These are phyloP conservation scores for Sonneratia alba DNA, from an alignment of 345 rosid genomes.

Conservation along the genomic window DNA sequence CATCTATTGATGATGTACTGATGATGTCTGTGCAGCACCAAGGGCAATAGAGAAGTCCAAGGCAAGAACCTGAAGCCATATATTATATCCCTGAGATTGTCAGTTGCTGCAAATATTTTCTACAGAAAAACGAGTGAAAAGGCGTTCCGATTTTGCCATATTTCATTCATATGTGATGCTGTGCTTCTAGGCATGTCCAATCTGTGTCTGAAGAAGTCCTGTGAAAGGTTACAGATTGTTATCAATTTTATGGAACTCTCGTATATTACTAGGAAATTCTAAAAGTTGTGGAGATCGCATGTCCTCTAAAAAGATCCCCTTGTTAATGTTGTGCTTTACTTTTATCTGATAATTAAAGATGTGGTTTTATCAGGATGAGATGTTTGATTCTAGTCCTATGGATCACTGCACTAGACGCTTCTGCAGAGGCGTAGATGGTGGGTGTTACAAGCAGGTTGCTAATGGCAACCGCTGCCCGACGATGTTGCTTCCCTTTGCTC, in stretches of 20 bases:
- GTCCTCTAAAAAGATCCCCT: not conserved
- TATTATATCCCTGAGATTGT: not conserved
- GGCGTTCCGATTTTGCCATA: not conserved
- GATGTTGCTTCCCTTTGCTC: no score
- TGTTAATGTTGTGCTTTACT: not conserved
- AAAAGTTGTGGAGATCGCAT: not conserved
- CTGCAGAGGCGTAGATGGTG: not conserved
- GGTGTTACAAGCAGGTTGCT: not conserved
- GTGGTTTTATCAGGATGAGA: not conserved
- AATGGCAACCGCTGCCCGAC: no score
- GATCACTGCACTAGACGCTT: not conserved
- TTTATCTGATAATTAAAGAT: not conserved
- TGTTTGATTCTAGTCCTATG: not conserved
- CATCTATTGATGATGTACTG: not conserved
- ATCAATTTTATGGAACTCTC: not conserved
- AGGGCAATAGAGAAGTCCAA: slow-evolving; percentile 56
- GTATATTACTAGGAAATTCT: not conserved
- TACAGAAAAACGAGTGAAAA: not conserved
- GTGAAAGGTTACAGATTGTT: not conserved
- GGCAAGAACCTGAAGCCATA: slow-evolving; percentile 21
- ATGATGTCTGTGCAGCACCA: slow-evolving; percentile 32
- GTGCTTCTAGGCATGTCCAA: not conserved
- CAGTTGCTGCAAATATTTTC: not conserved
- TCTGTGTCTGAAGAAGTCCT: not conserved
- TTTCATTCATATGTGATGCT: not conserved